These are phyloP conservation scores for Lentinula sp. DNA, from an alignment of 768 basidiomycete species.

Conservation along the genomic window DNA sequence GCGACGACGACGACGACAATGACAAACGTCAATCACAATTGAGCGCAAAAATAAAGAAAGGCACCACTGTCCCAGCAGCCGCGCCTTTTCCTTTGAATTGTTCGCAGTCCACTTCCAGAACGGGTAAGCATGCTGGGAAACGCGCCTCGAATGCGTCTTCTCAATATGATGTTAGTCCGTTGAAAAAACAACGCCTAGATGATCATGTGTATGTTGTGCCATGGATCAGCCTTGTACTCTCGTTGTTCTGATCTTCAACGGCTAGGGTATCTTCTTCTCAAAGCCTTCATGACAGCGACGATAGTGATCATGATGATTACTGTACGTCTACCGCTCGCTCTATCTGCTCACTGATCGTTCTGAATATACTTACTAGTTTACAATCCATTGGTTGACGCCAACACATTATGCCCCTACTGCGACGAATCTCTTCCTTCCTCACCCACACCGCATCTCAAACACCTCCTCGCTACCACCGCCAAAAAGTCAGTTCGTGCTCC, in stretches of 20 bases:
- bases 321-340: constrained; percentile 21
- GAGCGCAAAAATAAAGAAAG: background rate
- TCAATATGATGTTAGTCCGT: background rate
- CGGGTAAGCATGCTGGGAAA: background rate
- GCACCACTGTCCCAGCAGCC: background rate
- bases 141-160: background rate
- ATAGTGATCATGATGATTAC: constrained; percentile 40
- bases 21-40: background rate
- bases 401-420: constrained; percentile 74
- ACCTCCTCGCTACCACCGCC: constrained; percentile 44
- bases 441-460: constrained; percentile 54
- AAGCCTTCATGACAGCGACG: constrained; percentile 9
- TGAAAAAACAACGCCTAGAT: constrained; percentile 4
- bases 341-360: background rate
- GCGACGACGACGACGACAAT: background rate
- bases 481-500: constrained; percentile 54
- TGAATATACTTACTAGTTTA: constrained; percentile 37
- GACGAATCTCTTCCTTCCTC: constrained; percentile 59
- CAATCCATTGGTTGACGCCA: constrained; percentile 50
- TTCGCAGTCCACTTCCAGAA: background rate
- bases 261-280: background rate
- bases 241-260: background rate
- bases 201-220: constrained; percentile 10
- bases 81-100: background rate
- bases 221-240: constrained; percentile 1